Conservation (phyloP, 148 eudicot genomes). For the Rhododendron griersonianum region DNA sequence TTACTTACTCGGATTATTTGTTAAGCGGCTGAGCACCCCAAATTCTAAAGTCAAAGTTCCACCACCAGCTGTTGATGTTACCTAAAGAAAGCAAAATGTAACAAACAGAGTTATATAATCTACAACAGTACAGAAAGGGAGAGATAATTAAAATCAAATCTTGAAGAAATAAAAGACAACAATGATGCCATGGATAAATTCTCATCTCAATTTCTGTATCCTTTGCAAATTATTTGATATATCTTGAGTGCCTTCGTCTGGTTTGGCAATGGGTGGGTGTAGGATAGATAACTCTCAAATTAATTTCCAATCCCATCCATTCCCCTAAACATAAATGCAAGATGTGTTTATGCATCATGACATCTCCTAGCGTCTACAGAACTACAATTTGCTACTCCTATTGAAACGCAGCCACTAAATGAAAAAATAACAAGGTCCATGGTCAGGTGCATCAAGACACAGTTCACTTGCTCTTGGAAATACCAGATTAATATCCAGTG, state of each 20-base stretch:
- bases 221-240: background rate
- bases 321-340: background rate
- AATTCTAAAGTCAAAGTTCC: constrained; percentile 96
- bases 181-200: background rate
- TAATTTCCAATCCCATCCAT: background rate
- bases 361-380: background rate
- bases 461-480: background rate
- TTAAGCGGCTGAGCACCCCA: constrained; percentile 91
- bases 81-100: constrained; percentile 35
- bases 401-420: background rate
- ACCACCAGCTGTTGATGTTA: constrained; percentile 99
- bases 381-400: background rate
- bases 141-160: background rate
- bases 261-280: background rate
- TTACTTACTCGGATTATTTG: constrained; percentile 75
- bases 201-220: background rate
- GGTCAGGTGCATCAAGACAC: background rate
- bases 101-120: background rate
- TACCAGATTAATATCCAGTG: background rate
- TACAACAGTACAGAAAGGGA: background rate
- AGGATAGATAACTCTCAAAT: background rate
- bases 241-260: background rate
- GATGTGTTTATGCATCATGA: background rate
- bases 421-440: background rate
- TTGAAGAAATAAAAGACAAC: background rate